Conservation (phyloP, 768 basidiomycete species). For the Rickenella mellea region DNA sequence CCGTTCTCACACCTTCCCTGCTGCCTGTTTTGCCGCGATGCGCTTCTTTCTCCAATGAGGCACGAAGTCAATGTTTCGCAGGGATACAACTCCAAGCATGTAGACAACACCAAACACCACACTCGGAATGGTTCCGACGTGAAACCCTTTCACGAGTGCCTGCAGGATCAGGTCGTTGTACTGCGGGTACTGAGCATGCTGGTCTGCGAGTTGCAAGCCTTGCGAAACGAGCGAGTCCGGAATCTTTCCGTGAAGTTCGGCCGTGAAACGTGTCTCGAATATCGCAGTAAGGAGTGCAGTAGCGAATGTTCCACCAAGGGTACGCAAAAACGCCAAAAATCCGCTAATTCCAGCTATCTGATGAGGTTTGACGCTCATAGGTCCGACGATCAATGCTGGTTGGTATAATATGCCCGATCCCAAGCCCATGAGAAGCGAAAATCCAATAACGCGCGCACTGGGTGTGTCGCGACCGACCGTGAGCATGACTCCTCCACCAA, state of each 20-base stretch:
- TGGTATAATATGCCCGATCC: constrained; percentile 25
- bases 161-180: constrained; percentile 21
- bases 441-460: constrained; percentile 18
- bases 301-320: constrained; percentile 23
- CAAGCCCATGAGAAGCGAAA: constrained; percentile 20
- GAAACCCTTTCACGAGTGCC: constrained; percentile 24
- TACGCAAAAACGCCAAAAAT: constrained; percentile 24
- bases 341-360: constrained; percentile 27
- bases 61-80: constrained; percentile 22
- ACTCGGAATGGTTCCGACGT: constrained; percentile 23
- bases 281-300: constrained; percentile 25
- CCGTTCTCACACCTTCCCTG: constrained; percentile 13
- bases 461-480: constrained; percentile 21
- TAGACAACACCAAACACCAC: constrained; percentile 23
- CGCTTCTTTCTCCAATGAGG: constrained; percentile 23
- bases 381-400: constrained; percentile 24
- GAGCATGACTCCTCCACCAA: constrained; percentile 23
- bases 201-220: constrained; percentile 21
- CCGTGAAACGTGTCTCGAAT: constrained; percentile 22
- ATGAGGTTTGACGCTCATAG: constrained; percentile 23
- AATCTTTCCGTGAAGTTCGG: constrained; percentile 17
- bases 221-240: constrained; percentile 20
- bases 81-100: constrained; percentile 20
- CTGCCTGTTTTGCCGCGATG: constrained; percentile 16
- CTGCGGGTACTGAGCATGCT: constrained; percentile 20